Evolutionary conservation across 768 basidiomycete genomes (phyloP).

Genomic region (Panellus pusillus): DNA sequence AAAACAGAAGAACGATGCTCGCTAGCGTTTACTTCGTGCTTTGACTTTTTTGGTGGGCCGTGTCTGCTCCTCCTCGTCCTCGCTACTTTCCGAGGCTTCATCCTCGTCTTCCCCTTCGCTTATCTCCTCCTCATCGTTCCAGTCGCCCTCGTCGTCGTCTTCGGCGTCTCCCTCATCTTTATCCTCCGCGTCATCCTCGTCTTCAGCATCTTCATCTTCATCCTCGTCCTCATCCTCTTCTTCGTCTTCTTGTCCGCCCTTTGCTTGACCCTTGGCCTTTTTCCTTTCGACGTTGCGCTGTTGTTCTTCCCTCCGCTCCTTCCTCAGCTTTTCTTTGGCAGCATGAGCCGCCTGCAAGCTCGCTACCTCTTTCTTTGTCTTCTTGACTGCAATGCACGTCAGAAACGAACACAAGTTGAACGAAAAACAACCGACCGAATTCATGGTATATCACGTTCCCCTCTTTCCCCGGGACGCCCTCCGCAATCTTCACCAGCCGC

Average conservation of each 20-base stretch:
- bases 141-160: conserved; percentile 36
- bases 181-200: conserved; percentile 31
- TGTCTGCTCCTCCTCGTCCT: conserved; percentile 45
- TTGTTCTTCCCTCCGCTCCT: conserved; percentile 84
- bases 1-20: no score
- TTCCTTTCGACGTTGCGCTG: conserved; percentile 89
- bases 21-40: conserved; percentile 47
- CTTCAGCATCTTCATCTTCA: conserved; percentile 41
- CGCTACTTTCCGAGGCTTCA: conserved; percentile 45
- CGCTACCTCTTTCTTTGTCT: conserved; percentile 73
- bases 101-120: conserved; percentile 54
- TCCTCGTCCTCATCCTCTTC: conserved; percentile 44
- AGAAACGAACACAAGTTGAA: not conserved
- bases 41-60: conserved; percentile 58
- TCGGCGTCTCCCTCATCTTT: conserved; percentile 30
- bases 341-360: conserved; percentile 73
- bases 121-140: conserved; percentile 67
- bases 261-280: conserved; percentile 42
- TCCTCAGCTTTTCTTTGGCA: conserved; percentile 71
- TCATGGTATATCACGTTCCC: conserved; percentile 93
- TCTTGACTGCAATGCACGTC: conserved; percentile 67
- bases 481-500: conserved; percentile 88
- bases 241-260: conserved; percentile 37
- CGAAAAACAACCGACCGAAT: conserved; percentile 64
- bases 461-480: conserved; percentile 92